Evolutionary conservation across 2,329 filamentous ascomycete species (phyloP), one percentile per base, ranked within the genome.

Genomic region (Microsporum canis): DNA sequence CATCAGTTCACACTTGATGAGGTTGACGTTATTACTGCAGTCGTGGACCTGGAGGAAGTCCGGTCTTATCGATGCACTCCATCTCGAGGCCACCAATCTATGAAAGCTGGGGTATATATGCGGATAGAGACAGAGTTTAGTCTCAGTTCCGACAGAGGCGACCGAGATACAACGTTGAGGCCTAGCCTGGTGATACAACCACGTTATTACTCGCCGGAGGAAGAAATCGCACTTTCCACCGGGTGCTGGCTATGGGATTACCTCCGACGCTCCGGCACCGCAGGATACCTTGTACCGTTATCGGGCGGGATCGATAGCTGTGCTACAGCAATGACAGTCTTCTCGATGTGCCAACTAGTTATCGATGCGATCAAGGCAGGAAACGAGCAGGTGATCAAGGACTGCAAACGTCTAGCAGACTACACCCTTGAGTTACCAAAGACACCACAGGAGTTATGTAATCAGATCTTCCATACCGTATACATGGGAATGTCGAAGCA

Each of bases 401-500:
- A 72, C 57, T 62, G 69, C 12, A 65, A 65, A 23, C 66, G 70
- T 7, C 63, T 72, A 31, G 78, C 75, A 4, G 72, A 78, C 60
- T 68, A 70, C 8, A 72, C 74, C 14, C 70, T 66, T 0, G 79
- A 75, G 72, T 45, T 82, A 0, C 82, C 83, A 1, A 74, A 75
- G 29, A 82, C 79, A 0, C 76, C 85, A 0, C 75, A 87, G 65
- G 82, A 86, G 47, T 76, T 88, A 27, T 83, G 78, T 62, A 72
- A 74, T 57, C 72, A 76, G 2, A 75, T 86, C 17, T 83, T 87
- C 64, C 79, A 81, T 64, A 88, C 85, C 0, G 76, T 79, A 31
- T 88, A 84, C 72, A 86, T 89, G 83, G 87, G 87, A 4, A 89
- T 67, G 63, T 88, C 84, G 70, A 75, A 78, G 65, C 82, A 86